A percentile compares a stretch with the other conserved stretches of the same genome.
These are phyloP conservation scores for Helotiales sp. DNA, from an alignment of 2,329 filamentous ascomycete genomes.

Conservation along the genomic window DNA sequence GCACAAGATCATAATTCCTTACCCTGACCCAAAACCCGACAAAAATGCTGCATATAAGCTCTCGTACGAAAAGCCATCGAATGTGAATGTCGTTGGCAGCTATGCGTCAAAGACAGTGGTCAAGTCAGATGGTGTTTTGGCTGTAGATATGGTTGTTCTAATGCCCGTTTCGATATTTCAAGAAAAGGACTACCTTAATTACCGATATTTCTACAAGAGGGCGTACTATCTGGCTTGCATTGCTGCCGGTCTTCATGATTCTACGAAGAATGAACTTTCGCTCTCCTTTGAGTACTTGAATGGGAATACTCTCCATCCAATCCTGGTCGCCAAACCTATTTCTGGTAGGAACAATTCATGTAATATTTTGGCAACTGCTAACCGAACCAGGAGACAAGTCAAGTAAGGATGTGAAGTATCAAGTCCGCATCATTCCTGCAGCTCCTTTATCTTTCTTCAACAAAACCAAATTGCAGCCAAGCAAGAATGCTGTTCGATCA, in stretches of 20 bases:
- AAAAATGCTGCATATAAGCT: constrained; percentile 83
- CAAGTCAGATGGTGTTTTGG: constrained; percentile 61
- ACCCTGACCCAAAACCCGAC: constrained; percentile 78
- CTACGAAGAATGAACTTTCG: constrained; percentile 58
- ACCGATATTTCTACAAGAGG: constrained; percentile 93
- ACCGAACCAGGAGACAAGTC: constrained; percentile 38
- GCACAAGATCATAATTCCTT: constrained; percentile 76
- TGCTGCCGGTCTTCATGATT: constrained; percentile 68
- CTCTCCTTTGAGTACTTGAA: constrained; percentile 69
- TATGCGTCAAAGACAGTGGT: constrained; percentile 78
- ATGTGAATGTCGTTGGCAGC: constrained; percentile 88
- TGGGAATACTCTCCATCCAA: constrained; percentile 77
- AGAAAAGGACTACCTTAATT: constrained; percentile 91
- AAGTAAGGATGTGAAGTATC: constrained; percentile 50
- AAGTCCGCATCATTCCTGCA: constrained; percentile 79
- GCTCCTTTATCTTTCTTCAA: constrained; percentile 73
- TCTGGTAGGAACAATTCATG: constrained; percentile 22
- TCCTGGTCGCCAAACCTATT: constrained; percentile 55
- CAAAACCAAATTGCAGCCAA: constrained; percentile 70
- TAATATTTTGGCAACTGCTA: neutral
- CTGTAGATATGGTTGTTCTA: constrained; percentile 83
- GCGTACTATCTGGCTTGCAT: constrained; percentile 90
- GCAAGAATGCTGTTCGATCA: constrained; percentile 71
- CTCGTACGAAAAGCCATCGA: constrained; percentile 73
- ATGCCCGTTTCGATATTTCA: constrained; percentile 85